These are phyloP conservation scores for Blastocladiella britannica DNA, from an alignment of 192 early-diverging fungal species.

Conservation along the genomic window DNA sequence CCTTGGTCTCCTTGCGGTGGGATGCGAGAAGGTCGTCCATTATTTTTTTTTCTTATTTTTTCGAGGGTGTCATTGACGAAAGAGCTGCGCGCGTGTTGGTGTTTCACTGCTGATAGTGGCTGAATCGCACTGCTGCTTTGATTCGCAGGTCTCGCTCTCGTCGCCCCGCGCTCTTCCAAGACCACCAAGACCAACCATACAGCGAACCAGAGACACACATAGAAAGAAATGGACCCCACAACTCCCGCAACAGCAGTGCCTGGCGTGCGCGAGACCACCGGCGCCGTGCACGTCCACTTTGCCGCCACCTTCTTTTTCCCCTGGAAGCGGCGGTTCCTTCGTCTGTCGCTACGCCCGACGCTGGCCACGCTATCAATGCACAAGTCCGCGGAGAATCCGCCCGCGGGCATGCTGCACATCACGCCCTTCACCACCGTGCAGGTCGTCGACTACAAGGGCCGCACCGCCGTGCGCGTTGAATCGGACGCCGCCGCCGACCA, in stretches of 20 bases:
- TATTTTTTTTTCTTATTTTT: no score
- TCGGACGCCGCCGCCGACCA: not conserved
- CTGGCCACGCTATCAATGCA: not conserved
- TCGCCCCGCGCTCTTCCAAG: no score
- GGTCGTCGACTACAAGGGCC: not conserved
- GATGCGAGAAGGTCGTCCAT: not conserved
- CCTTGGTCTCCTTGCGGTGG: not conserved
- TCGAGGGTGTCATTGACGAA: no score
- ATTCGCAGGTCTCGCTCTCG: no score
- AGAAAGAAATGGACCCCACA: no score
- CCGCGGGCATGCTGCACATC: not conserved
- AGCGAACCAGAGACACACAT: no score
- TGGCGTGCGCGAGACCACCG: no score
- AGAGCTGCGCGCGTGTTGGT: no score
- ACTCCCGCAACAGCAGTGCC: no score
- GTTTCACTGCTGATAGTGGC: no score
- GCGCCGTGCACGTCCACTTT: not conserved
- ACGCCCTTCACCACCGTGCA: not conserved
- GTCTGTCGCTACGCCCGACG: not conserved
- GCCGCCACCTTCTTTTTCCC: not conserved
- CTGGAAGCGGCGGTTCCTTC: not conserved
- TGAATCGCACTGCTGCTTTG: no score
- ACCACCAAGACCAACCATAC: no score
- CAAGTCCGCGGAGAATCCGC: not conserved
- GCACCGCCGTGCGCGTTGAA: not conserved